phyloP scores from a whole-genome alignment of 139 green algal species.

The Pycnococcus provasolii region DNA sequence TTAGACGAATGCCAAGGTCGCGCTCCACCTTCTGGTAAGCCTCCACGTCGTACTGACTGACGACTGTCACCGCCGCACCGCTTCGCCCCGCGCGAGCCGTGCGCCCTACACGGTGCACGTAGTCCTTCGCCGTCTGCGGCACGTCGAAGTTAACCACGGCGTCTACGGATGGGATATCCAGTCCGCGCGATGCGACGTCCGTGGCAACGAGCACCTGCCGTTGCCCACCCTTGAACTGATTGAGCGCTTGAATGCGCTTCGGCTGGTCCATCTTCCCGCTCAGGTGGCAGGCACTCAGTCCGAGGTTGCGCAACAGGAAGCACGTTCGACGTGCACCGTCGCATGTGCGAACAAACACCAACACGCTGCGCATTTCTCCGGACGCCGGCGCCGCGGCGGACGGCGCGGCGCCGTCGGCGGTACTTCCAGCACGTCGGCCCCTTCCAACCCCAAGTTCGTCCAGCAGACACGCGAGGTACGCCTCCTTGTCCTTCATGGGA shows the following conservation, averaged over 20 bases:
- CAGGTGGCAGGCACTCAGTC: not conserved
- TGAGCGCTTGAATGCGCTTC: slow-evolving; percentile 87
- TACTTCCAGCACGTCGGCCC: too few species aligned
- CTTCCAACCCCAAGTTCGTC: slow-evolving; percentile 60
- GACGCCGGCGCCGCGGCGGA: too few species aligned
- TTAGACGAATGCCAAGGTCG: slow-evolving; percentile 70
- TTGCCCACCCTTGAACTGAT: slow-evolving; percentile 96
- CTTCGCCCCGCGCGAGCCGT: slow-evolving; percentile 85
- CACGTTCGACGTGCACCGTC: not conserved
- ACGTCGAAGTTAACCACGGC: slow-evolving; percentile 96
- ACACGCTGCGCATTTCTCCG: slow-evolving; percentile 32
- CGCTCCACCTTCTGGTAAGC: slow-evolving; percentile 94
- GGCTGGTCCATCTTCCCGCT: slow-evolving; percentile 91
- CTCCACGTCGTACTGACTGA: slow-evolving; percentile 99
- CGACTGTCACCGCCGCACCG: slow-evolving; percentile 79
- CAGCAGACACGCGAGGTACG: slow-evolving; percentile 77
- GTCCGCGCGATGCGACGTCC: slow-evolving; percentile 77
- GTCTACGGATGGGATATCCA: slow-evolving; percentile 93
- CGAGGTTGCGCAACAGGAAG: not conserved
- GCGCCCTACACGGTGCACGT: slow-evolving; percentile 88
- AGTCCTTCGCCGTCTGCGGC: slow-evolving; percentile 88
- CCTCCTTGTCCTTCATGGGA: slow-evolving; percentile 98
- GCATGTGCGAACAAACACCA: slow-evolving; percentile 62
- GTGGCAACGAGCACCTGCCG: slow-evolving; percentile 69
- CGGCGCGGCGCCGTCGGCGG: too few species aligned